Conservation (phyloP, 257 asterid species). For the Dorcoceras hygrometricum region DNA sequence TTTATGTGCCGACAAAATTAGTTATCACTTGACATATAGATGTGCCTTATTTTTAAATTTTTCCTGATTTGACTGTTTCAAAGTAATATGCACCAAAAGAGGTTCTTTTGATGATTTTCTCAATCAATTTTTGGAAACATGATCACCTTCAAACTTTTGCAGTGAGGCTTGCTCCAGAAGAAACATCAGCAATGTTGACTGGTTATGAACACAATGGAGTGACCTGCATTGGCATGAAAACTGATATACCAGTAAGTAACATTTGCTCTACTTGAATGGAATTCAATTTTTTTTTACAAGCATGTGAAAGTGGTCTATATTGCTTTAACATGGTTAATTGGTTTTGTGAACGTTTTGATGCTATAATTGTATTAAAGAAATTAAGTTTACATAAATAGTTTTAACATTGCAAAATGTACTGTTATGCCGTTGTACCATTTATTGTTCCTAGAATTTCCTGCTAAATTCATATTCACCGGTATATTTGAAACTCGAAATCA, state of each 20-base stretch:
- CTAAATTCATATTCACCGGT: neutral
- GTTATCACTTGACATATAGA: neutral
- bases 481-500: neutral
- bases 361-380: neutral
- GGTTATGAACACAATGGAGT: constrained; percentile 81
- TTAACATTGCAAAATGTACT: neutral
- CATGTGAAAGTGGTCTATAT: constrained; percentile 20
- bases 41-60: neutral
- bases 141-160: constrained; percentile 33
- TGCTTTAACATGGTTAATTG: constrained; percentile 7
- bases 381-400: neutral
- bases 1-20: constrained; percentile 6
- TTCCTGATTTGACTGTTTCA: neutral
- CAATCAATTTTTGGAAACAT: constrained; percentile 21
- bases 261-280: constrained; percentile 12
- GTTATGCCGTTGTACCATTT: neutral
- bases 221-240: constrained; percentile 87
- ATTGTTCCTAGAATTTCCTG: neutral
- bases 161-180: constrained; percentile 97
- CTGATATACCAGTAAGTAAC: constrained; percentile 73
- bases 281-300: constrained; percentile 17
- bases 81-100: neutral
- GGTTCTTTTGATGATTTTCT: neutral
- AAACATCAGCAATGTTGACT: constrained; percentile 60
- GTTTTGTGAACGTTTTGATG: constrained; percentile 1